phyloP scores from a whole-genome alignment of 2,329 filamentous ascomycete species.

The Alternaria angustiovoidea region DNA sequence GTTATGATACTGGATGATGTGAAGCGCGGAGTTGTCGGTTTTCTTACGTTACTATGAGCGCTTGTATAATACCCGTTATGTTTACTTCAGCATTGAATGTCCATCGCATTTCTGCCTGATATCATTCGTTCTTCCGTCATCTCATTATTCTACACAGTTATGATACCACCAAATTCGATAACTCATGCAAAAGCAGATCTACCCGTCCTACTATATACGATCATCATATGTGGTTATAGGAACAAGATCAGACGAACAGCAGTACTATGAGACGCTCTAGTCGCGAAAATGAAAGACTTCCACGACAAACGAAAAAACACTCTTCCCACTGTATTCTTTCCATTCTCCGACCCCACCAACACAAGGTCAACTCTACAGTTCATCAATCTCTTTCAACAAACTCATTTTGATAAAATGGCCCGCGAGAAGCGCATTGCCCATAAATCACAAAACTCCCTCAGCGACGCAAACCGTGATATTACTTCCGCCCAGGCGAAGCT shows the following conservation, averaged over 20 bases:
- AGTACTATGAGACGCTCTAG: not conserved
- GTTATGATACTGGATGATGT: not conserved
- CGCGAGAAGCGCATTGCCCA: not conserved
- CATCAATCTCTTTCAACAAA: not conserved
- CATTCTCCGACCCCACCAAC: not conserved
- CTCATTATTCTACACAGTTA: not conserved
- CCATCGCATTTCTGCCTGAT: not conserved
- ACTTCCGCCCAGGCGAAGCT: not conserved
- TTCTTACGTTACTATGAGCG: not conserved
- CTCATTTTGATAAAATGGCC: not conserved
- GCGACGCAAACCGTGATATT: not conserved
- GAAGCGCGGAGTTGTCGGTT: slow-evolving; percentile 5
- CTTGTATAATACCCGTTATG: slow-evolving; percentile 1
- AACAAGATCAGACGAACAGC: not conserved
- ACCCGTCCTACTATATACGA: too few relatives aligned
- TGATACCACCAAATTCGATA: not conserved
- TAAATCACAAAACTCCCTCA: not conserved
- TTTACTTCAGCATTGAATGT: not conserved
- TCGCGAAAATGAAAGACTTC: not conserved
- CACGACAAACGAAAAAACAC: not conserved
- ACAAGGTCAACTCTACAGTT: not conserved
- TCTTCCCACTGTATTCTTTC: not conserved
- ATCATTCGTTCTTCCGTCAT: not conserved
- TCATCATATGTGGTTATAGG: not conserved
- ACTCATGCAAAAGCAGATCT: not conserved